Conservation (phyloP, 768 basidiomycete genomes). For the Phlebiopsis gigantea region DNA sequence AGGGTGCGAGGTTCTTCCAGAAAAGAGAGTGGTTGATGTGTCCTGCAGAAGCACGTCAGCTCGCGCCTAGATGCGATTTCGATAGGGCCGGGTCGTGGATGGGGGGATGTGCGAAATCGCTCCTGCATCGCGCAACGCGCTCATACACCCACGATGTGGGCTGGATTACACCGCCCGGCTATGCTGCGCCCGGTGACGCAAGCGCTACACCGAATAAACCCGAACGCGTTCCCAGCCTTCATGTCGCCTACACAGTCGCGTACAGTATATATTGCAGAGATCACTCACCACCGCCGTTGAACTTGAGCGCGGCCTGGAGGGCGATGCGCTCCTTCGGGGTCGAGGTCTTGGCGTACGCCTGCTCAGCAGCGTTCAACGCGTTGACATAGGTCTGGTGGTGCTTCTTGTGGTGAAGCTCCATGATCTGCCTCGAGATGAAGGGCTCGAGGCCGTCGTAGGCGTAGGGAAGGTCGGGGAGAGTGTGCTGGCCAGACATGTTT, state of each 20-base stretch:
- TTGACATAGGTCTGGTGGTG: slow-evolving; percentile 96
- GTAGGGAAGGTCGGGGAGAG: slow-evolving; percentile 72
- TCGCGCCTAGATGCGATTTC: not conserved
- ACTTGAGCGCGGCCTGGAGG: slow-evolving; percentile 88
- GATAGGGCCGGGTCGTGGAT: not conserved
- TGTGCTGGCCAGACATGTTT: slow-evolving; percentile 34
- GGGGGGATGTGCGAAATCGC: not conserved
- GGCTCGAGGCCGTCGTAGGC: slow-evolving; percentile 88
- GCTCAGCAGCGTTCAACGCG: slow-evolving; percentile 86
- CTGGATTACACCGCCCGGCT: not conserved
- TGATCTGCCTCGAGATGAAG: slow-evolving; percentile 88
- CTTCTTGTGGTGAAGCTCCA: slow-evolving; percentile 91
- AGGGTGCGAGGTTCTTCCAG: slow-evolving; percentile 89
- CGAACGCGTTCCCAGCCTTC: not conserved
- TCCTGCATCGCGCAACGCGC: not conserved
- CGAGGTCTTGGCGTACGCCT: slow-evolving; percentile 57
- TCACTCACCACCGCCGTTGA: slow-evolving; percentile 76
- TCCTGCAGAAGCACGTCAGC: slow-evolving; percentile 34
- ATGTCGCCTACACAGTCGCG: not conserved
- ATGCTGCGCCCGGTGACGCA: not conserved
- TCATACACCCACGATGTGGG: not conserved
- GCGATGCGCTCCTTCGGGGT: slow-evolving; percentile 79
- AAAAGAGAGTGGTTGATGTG: slow-evolving; percentile 96
- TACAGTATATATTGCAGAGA: not conserved
- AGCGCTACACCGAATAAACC: not conserved